Evolutionary conservation across 169 alveolate species (phyloP).

Genomic region (Plasmodium coatneyi): DNA sequence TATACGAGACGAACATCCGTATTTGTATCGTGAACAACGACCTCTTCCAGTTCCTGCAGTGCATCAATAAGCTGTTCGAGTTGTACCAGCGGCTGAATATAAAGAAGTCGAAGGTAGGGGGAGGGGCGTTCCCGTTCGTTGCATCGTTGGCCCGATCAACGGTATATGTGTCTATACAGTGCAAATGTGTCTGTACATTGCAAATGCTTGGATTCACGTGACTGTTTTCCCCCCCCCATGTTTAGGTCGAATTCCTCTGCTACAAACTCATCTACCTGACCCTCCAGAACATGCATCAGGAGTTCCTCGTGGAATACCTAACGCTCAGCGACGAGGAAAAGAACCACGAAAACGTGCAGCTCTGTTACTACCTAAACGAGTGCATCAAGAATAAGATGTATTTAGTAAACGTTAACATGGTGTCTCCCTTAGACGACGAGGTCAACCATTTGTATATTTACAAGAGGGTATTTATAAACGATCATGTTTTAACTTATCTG

Average conservation of each 20-base stretch:
- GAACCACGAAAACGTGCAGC: constrained; percentile 31
- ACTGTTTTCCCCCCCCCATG: not conserved
- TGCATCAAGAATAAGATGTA: constrained; percentile 64
- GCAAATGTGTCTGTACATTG: too few species aligned
- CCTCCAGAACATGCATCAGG: constrained; percentile 80
- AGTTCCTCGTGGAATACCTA: constrained; percentile 47
- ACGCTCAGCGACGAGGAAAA: constrained; percentile 58
- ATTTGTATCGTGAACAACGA: constrained; percentile 93
- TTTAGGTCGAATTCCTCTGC: constrained; percentile 78
- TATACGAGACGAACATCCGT: constrained; percentile 94
- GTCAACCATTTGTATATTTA: constrained; percentile 48
- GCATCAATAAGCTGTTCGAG: constrained; percentile 93
- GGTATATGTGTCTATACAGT: too few species aligned
- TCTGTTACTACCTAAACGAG: constrained; percentile 56
- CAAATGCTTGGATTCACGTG: too few species aligned
- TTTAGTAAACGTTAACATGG: constrained; percentile 52
- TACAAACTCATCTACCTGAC: constrained; percentile 77
- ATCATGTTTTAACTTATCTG: constrained; percentile 33
- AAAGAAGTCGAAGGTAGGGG: constrained; percentile 65
- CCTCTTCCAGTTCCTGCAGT: constrained; percentile 94
- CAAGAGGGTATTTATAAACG: constrained; percentile 12
- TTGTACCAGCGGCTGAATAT: constrained; percentile 83
- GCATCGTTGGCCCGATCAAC: not conserved
- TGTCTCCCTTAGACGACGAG: constrained; percentile 44
- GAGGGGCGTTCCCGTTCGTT: not conserved